phyloP scores from a whole-genome alignment of 2,329 filamentous ascomycete genomes.

The Rosellinia necatrix region DNA sequence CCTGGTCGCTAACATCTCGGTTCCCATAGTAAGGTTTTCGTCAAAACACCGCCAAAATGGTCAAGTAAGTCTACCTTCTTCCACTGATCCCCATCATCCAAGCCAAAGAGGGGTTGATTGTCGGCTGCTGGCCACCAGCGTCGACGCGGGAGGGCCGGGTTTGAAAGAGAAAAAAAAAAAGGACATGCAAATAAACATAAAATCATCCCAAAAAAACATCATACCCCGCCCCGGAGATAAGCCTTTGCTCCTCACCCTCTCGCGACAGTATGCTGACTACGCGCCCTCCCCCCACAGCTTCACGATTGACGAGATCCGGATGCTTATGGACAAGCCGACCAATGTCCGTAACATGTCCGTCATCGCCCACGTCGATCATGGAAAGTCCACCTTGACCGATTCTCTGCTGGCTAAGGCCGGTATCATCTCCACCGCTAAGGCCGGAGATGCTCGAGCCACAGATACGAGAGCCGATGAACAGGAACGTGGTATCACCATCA shows the following conservation, averaged over 20 bases:
- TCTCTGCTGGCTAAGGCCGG: conserved; percentile 98
- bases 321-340: conserved; percentile 72
- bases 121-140: neutral
- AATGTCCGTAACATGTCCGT: conserved; percentile 97
- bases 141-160: too few relatives aligned
- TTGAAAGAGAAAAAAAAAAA: conserved; percentile 11
- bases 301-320: conserved; percentile 92
- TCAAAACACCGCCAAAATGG: conserved; percentile 92
- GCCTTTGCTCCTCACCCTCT: conserved; percentile 32
- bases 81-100: too few relatives aligned
- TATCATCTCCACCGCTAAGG: conserved; percentile 98
- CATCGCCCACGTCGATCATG: conserved; percentile 99
- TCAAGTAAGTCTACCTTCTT: conserved; percentile 88
- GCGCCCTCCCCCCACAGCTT: conserved; percentile 67
- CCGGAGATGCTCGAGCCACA: conserved; percentile 92
- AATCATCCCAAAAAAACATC: conserved; percentile 13
- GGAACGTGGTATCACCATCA: conserved; percentile 99
- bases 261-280: conserved; percentile 52
- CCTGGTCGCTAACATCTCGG: conserved; percentile 20
- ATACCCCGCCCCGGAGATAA: conserved; percentile 50
- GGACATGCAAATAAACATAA: too few relatives aligned
- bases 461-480: conserved; percentile 98
- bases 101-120: too few relatives aligned
- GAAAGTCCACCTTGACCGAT: conserved; percentile 99
- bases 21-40: conserved; percentile 45